Conservation (phyloP, 2,329 filamentous ascomycete genomes). For the Paecilomyces dactylethromorphus region DNA sequence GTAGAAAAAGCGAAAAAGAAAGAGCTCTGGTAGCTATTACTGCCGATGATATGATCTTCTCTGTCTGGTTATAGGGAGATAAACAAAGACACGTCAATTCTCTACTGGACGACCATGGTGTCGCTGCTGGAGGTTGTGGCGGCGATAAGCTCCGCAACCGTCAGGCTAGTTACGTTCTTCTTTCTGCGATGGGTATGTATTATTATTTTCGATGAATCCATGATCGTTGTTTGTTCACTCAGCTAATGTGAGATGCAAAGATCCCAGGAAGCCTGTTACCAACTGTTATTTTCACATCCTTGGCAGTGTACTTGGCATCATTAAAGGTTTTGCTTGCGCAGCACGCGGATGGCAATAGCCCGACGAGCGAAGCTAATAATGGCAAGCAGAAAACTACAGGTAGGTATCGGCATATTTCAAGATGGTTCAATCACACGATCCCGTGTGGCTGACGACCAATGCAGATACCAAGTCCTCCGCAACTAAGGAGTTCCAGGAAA, state of each 20-base stretch:
- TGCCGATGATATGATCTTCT: background rate
- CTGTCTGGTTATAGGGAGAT: background rate
- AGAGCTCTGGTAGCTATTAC: background rate
- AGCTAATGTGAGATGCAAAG: slow-evolving; percentile 17
- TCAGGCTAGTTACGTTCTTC: slow-evolving; percentile 30
- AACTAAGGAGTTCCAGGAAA: background rate
- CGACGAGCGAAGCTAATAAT: background rate
- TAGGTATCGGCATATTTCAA: background rate
- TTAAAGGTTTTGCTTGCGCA: slow-evolving; percentile 17
- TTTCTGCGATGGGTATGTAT: slow-evolving; percentile 40
- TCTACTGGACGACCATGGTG: slow-evolving; percentile 19
- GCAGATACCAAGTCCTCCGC: background rate
- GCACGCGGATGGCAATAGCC: background rate
- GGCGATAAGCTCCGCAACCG: slow-evolving; percentile 28
- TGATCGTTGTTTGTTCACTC: background rate
- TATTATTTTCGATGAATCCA: background rate
- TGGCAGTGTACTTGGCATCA: slow-evolving; percentile 41
- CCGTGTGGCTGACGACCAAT: background rate
- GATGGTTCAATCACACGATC: background rate
- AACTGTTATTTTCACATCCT: slow-evolving; percentile 32
- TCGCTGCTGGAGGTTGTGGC: slow-evolving; percentile 23
- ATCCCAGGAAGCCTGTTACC: slow-evolving; percentile 31
- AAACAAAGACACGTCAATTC: background rate
- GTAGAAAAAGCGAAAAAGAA: background rate
- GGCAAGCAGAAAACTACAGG: background rate